Conservation (phyloP, 2,329 filamentous ascomycete genomes). For the Thermochaetoides dissita region DNA sequence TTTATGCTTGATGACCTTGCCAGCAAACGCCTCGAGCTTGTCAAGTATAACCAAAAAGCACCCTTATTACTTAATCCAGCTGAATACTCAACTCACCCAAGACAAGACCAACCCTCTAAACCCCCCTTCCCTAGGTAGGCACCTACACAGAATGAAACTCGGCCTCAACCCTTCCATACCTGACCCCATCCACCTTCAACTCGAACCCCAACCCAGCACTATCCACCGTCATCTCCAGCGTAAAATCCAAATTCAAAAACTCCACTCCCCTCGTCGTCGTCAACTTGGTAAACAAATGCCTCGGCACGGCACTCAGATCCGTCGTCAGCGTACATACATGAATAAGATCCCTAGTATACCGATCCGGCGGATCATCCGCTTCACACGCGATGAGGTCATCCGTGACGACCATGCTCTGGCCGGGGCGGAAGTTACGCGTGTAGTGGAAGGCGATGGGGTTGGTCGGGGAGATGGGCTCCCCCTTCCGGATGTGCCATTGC, state of each 20-base stretch:
- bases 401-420: conserved; percentile 62
- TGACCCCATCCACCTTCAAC: conserved; percentile 61
- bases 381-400: conserved; percentile 70
- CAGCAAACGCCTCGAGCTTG: too few species aligned
- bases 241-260: conserved; percentile 72
- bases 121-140: neutral
- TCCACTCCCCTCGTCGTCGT: conserved; percentile 68
- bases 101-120: too few species aligned
- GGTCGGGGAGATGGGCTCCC: conserved; percentile 59
- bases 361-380: conserved; percentile 48
- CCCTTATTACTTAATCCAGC: too few species aligned
- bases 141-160: conserved; percentile 45
- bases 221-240: conserved; percentile 70
- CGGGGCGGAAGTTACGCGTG: conserved; percentile 68
- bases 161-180: conserved; percentile 64
- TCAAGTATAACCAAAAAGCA: too few species aligned
- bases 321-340: conserved; percentile 72
- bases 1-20: too few species aligned
- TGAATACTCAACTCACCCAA: too few species aligned
- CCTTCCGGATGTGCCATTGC: conserved; percentile 77
- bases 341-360: conserved; percentile 47
- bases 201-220: conserved; percentile 66
- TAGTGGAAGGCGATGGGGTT: conserved; percentile 71
- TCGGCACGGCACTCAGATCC: conserved; percentile 61
- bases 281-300: conserved; percentile 57